Percentiles rank a stretch among this genome's conserved stretches.
phyloP scores from a whole-genome alignment of 2,329 filamentous ascomycete species.

The Trichoderma atrobrunneum region DNA sequence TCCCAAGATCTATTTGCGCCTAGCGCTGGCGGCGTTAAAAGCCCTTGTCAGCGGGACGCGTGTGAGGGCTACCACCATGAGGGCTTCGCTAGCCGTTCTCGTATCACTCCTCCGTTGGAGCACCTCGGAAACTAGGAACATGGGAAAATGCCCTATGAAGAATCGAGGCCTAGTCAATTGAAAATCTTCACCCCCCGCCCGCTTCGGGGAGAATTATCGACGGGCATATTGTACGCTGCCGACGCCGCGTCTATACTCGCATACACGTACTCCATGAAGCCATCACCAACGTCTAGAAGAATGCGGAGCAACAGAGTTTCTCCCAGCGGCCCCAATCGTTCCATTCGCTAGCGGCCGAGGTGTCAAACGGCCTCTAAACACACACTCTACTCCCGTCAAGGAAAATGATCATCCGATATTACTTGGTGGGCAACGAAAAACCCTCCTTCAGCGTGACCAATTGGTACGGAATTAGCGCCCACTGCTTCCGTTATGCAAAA shows the following conservation, averaged over 20 bases:
- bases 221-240: not conserved
- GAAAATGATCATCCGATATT: conserved; percentile 7
- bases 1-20: not conserved
- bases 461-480: not conserved
- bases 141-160: not conserved
- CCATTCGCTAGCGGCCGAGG: not conserved
- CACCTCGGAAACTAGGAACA: not conserved
- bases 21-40: not conserved
- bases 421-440: not conserved
- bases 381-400: not conserved
- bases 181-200: not conserved
- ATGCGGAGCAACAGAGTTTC: not conserved
- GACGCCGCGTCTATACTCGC: not conserved
- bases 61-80: not conserved
- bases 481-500: not conserved
- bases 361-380: not conserved
- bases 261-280: not conserved
- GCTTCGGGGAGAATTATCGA: not conserved
- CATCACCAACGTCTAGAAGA: not conserved
- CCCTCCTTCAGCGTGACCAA: not conserved
- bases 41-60: not conserved
- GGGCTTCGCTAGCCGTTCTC: conserved; percentile 8
- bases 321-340: not conserved
- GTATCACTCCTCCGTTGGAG: not conserved
- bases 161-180: not conserved